Evolutionary conservation across 176 grass and related monocot genomes (phyloP).

Genomic region (Carex cristatella): DNA sequence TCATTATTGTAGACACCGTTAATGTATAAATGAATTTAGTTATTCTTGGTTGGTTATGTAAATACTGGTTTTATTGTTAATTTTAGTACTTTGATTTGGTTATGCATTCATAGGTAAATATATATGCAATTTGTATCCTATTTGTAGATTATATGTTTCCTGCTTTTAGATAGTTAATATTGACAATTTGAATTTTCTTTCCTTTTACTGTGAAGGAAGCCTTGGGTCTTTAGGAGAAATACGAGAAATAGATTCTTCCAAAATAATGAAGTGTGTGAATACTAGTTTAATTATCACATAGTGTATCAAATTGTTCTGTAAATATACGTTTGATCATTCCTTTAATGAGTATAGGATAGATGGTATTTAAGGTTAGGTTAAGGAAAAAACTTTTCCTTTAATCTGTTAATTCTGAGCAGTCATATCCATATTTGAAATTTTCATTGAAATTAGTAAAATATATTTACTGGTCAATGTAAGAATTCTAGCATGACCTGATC

Average conservation of each 20-base stretch:
- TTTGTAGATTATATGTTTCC: neutral
- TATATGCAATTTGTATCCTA: neutral
- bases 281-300: neutral
- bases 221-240: neutral
- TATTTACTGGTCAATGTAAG: neutral
- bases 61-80: neutral
- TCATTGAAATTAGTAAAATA: neutral
- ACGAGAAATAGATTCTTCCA: neutral
- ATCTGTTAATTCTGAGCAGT: neutral
- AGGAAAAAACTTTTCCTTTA: neutral
- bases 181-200: neutral
- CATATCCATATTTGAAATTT: neutral
- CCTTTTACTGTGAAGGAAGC: neutral
- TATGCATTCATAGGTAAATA: neutral
- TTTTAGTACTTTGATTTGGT: neutral
- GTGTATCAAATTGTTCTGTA: neutral
- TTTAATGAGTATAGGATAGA: neutral
- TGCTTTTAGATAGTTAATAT: neutral
- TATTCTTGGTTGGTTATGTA: neutral
- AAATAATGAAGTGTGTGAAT: neutral
- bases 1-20: neutral
- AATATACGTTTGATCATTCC: neutral
- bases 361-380: neutral
- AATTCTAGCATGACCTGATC: neutral
- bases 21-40: neutral